These are phyloP conservation scores for Fusarium heterosporum DNA, from an alignment of 2,329 filamentous ascomycete species.

Conservation along the genomic window DNA sequence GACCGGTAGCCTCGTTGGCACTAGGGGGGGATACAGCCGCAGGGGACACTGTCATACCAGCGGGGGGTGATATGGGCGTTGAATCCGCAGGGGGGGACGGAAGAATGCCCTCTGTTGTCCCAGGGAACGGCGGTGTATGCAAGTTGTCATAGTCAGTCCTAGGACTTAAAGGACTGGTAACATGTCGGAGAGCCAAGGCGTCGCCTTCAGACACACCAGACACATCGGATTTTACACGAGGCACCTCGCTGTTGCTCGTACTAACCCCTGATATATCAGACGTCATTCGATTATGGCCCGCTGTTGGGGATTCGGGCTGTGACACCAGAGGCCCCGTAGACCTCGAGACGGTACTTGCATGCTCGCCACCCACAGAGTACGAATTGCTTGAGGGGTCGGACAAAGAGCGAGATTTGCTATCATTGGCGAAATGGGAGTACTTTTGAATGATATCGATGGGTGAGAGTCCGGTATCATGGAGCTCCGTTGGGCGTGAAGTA, in stretches of 20 bases:
- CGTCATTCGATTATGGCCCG: conserved; percentile 28
- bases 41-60: conserved; percentile 10
- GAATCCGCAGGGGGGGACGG: conserved; percentile 30
- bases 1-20: conserved; percentile 40
- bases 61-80: conserved; percentile 20
- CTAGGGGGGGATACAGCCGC: conserved; percentile 47
- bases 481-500: conserved; percentile 58
- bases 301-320: conserved; percentile 25
- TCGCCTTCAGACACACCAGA: conserved; percentile 43
- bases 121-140: conserved; percentile 13
- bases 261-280: conserved; percentile 41
- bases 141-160: conserved; percentile 24
- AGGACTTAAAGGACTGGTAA: conserved; percentile 37
- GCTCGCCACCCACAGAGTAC: conserved; percentile 40
- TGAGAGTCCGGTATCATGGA: conserved; percentile 58
- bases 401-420: conserved; percentile 27
- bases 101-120: conserved; percentile 15
- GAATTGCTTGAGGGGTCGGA: conserved; percentile 45
- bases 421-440: conserved; percentile 44
- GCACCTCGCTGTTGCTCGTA: conserved; percentile 12
- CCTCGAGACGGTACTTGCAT: conserved; percentile 47
- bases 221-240: conserved; percentile 41
- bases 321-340: conserved; percentile 38
- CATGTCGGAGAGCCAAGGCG: conserved; percentile 33
- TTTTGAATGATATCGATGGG: conserved; percentile 56